Percentiles rank a stretch among this genome's conserved stretches.
Conservation (phyloP, 305 asterid species). For the Solanum hybrid region DNA sequence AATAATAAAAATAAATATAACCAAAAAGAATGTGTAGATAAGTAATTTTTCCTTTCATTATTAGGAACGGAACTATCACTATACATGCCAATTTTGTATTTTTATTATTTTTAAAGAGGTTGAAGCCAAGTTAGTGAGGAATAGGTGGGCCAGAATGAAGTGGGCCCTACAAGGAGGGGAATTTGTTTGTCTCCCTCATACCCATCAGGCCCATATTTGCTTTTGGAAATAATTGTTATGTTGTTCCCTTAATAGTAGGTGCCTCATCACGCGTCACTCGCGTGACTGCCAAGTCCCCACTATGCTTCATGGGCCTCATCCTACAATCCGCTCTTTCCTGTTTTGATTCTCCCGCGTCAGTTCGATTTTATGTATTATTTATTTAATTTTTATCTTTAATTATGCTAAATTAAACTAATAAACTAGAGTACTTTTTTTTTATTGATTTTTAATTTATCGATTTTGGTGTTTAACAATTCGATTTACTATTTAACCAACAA, state of each 20-base stretch:
- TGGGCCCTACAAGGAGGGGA: neutral
- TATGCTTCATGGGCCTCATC: neutral
- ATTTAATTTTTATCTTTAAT: too few species aligned
- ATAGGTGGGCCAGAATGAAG: neutral
- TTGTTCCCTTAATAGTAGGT: conserved; percentile 7
- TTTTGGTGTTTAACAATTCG: too few species aligned
- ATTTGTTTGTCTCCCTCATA: conserved; percentile 15
- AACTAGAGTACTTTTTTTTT: too few species aligned
- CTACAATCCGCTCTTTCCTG: neutral
- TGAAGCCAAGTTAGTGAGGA: neutral
- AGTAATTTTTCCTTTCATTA: neutral
- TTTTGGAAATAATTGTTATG: neutral
- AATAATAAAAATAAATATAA: too few species aligned
- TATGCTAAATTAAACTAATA: too few species aligned
- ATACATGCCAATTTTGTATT: neutral
- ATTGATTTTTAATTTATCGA: too few species aligned
- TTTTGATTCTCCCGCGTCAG: too few species aligned
- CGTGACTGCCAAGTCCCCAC: conserved; percentile 23
- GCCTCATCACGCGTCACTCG: conserved; percentile 15
- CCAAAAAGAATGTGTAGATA: neutral
- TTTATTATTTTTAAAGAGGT: too few species aligned
- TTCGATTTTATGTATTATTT: too few species aligned
- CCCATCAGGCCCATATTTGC: conserved; percentile 10
- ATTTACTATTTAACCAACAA: too few species aligned
- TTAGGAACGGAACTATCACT: neutral